Base-by-base conservation (phyloP, 1,139 yeast genomes). In the Geotrichum citri-aurantii region DNA sequence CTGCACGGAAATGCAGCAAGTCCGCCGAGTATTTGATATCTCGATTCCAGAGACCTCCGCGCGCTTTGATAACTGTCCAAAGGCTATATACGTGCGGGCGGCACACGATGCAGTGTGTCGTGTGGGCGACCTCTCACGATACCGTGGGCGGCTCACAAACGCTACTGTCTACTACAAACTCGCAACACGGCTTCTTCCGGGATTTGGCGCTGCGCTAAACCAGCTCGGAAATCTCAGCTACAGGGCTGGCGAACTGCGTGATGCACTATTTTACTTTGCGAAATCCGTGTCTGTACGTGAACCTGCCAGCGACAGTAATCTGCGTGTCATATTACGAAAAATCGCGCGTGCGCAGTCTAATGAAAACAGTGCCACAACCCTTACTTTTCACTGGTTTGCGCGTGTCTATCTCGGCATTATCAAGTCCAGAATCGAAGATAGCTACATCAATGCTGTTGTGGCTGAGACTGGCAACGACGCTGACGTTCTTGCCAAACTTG, bases 121-220 rank as follows among this genome's bases (percentile, higher is more conserved):
- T 26, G 48, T 65, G 31, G 68, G 69, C 7, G 67, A 65, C 51
- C 33, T 64, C 26, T 59, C 65, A n/a, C 58, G 66, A 17, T 65
- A 65, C 55, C 59, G 44, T 12, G 63, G 14, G 42, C 54, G 23
- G 47, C 47, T n/a, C 40, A 21, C 48, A 2, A 24, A 65, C 44
- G 63, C 68, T 2, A 48, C 50, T 29, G 57, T 61, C 21, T 65
- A 65, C 55, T 66, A 65, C 57, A 50, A 56, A 2, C 54, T 61
- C 0, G 66, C 66, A 12, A 33, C 55, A 7, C 59, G 50, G 10
- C 58, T 63, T 14, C 46, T 49, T 3, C 64, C 65, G 33, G 29
- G 59, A 37, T 48, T 48, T 21, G 61, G 61, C 4, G 40, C 27
- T 2, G 59, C 62, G 1, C 55, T 57, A 23, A 52, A 55, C 46